Base-by-base conservation (phyloP, 1,284 basidiomycete species). In the Pyrrhoderma lamaoense region DNA sequence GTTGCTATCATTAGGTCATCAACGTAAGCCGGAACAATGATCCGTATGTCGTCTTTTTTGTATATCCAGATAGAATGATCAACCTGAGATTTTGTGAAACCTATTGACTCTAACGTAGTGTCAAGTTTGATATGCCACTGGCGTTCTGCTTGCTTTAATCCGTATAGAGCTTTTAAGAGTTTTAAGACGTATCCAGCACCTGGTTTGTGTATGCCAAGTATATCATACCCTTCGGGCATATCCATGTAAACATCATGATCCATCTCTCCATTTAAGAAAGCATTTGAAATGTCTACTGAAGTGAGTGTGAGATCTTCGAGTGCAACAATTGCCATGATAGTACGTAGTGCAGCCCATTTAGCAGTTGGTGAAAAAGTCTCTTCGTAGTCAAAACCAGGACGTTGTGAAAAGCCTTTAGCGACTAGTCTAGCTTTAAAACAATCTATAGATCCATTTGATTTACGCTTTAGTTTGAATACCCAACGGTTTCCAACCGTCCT, bases 311-410 rank as follows among this genome's bases (percentile, higher is more conserved):
- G 61, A 51, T 70, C 63, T 35, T 65, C 52, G n/a, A 59, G 14
- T 8, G 63, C 64, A 46, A 66, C 67, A 0, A 70, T 45, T 0
- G 70, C 64, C 11, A 73, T 51, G n/a, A 72, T 57, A 9, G 63
- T 45, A 0, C 66, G 56, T 3, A 74, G 55, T 1, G 67, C 59
- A 0, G 61, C 56, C 45, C 63, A 62, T 23, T 61, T 55, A 8
- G 65, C 61, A 0, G 65, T 67, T 11, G 70, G 69, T 1, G 71
- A 60, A 53, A 69, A 73, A 3, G 66, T 69, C 47, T 74, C 60
- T 13, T 61, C 58, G 56, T 65, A 76, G 58, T 77, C 68, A 16
- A 37, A 16, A 16, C 35, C 35, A 37, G n/a, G n/a, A n/a, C n/a
- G n/a, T n/a, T n/a, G n/a, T n/a, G n/a, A n/a, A n/a, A n/a, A n/a